These are phyloP conservation scores for Neocucurbitaria cava DNA, from an alignment of 2,329 filamentous ascomycete genomes.

Conservation along the genomic window DNA sequence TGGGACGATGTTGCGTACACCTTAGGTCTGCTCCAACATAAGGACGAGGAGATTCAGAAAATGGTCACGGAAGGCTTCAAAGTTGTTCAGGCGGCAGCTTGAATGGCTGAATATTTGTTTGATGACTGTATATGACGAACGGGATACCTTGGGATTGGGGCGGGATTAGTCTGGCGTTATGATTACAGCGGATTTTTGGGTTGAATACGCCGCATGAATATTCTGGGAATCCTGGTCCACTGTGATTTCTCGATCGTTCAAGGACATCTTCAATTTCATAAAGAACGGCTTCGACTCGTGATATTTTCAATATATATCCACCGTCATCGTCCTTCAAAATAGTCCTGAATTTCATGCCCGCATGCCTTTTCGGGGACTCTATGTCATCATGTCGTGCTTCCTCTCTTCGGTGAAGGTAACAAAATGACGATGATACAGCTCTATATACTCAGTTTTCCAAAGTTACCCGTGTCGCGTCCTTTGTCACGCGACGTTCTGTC, in stretches of 20 bases:
- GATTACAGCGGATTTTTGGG: background rate
- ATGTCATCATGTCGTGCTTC: no score
- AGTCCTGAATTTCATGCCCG: no score
- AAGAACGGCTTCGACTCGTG: background rate
- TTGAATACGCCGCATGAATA: background rate
- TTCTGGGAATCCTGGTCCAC: background rate
- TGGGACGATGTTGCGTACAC: conserved; percentile 98
- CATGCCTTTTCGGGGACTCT: no score
- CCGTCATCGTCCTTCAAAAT: no score
- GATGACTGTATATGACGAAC: conserved; percentile 8
- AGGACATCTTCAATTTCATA: background rate
- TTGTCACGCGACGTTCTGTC: no score
- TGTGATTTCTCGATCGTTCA: background rate
- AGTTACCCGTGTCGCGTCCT: no score
- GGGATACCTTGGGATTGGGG: background rate
- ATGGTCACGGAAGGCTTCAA: conserved; percentile 75
- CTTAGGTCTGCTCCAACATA: conserved; percentile 86
- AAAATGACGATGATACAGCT: no score
- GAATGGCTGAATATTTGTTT: background rate
- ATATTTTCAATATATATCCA: no score
- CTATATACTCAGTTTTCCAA: no score
- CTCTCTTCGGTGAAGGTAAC: no score
- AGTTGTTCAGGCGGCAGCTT: conserved; percentile 54
- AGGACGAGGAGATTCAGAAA: conserved; percentile 88
- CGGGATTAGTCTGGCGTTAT: background rate